phyloP scores from a whole-genome alignment of 2,329 filamentous ascomycete genomes.

The Hymenoscyphus scutula region DNA sequence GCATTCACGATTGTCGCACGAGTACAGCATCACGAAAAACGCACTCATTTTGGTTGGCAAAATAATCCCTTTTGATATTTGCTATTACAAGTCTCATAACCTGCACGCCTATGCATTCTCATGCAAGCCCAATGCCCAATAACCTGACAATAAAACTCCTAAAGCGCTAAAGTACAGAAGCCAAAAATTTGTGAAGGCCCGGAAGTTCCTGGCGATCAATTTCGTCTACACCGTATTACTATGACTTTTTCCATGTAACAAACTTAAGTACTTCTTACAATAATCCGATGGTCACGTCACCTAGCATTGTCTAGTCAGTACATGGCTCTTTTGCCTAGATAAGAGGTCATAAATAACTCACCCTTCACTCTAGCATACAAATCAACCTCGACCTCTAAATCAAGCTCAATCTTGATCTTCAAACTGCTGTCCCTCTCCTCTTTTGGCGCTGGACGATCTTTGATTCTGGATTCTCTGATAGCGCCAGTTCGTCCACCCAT shows the following conservation, averaged over 20 bases:
- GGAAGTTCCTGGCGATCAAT: constrained; percentile 6
- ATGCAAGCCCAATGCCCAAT: not conserved
- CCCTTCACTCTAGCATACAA: constrained; percentile 39
- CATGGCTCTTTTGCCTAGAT: too few species aligned
- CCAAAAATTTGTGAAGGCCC: not conserved
- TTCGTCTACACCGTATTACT: constrained; percentile 7
- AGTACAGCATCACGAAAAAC: not conserved
- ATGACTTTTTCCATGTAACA: constrained; percentile 5
- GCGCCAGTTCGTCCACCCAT: constrained; percentile 33
- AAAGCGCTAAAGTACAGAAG: constrained; percentile 3
- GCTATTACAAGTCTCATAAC: not conserved
- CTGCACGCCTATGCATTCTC: not conserved
- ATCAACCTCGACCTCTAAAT: constrained; percentile 44
- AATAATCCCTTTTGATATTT: not conserved
- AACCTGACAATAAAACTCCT: not conserved
- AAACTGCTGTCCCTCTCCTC: constrained; percentile 40
- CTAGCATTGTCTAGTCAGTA: too few species aligned
- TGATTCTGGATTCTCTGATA: constrained; percentile 39
- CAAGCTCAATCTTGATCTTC: too few species aligned
- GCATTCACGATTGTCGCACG: not conserved
- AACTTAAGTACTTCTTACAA: constrained; percentile 34
- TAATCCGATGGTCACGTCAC: constrained; percentile 40
- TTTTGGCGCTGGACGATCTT: constrained; percentile 38
- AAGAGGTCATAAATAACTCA: too few species aligned
- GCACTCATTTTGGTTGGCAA: not conserved